A percentile compares a stretch with the other conserved stretches of the same genome.
These are phyloP conservation scores for Magnaporthiopsis incrustans DNA, from an alignment of 2,329 filamentous ascomycete species.

Conservation along the genomic window DNA sequence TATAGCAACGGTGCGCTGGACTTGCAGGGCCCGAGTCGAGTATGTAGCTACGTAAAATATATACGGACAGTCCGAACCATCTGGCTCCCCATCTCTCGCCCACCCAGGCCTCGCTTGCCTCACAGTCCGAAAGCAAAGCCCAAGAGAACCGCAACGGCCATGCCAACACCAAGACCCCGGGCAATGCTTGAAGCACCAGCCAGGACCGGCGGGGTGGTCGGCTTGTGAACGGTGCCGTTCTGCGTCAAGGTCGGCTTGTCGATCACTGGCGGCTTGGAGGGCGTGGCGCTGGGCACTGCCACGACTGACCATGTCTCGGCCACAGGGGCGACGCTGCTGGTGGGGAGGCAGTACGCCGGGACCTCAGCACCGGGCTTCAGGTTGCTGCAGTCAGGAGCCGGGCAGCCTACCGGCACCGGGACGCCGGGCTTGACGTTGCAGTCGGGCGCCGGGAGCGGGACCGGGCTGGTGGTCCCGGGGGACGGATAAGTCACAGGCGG, in stretches of 20 bases:
- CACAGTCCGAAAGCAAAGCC: not conserved
- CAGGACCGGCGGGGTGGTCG: not conserved
- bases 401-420: too few relatives aligned
- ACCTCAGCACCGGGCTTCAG: not conserved
- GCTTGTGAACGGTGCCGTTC: not conserved
- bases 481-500: not conserved
- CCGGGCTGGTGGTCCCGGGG: not conserved
- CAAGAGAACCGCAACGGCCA: not conserved
- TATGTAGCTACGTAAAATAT: too few relatives aligned
- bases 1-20: too few relatives aligned
- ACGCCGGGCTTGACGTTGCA: too few relatives aligned
- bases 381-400: too few relatives aligned
- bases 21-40: too few relatives aligned
- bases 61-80: too few relatives aligned
- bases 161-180: not conserved
- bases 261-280: not conserved
- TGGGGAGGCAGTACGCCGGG: not conserved
- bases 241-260: conserved; percentile 1
- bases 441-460: not conserved
- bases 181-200: not conserved
- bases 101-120: not conserved
- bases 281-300: not conserved
- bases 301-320: not conserved
- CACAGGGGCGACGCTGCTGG: not conserved
- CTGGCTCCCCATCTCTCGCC: too few relatives aligned